Conservation (phyloP, 441 rosid genomes). For the Adansonia gregorii region DNA sequence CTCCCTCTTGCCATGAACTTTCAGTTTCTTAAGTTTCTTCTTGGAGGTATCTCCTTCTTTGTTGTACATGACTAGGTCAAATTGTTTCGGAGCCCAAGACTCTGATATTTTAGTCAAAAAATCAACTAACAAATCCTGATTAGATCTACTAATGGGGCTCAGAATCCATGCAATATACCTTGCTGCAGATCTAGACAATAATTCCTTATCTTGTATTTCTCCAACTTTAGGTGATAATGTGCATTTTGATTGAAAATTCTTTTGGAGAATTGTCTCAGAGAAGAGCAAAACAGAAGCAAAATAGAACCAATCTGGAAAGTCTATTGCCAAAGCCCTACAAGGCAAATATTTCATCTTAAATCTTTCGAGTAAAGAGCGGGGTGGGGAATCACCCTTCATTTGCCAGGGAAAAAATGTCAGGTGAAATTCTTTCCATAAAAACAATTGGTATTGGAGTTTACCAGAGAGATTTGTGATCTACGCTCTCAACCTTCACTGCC, state of each 20-base stretch:
- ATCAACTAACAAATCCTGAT: conserved; percentile 51
- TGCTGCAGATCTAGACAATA: conserved; percentile 52
- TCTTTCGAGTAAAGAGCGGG: neutral
- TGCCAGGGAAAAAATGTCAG: neutral
- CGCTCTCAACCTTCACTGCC: conserved; percentile 31
- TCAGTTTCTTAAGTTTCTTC: conserved; percentile 56
- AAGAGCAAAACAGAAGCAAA: conserved; percentile 70
- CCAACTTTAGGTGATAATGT: conserved; percentile 28
- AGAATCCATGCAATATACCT: conserved; percentile 78
- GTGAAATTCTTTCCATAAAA: neutral
- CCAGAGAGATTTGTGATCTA: conserved; percentile 71
- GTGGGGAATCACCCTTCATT: neutral
- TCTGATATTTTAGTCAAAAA: conserved; percentile 55
- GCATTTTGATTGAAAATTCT: conserved; percentile 32
- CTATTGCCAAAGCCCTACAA: conserved; percentile 77
- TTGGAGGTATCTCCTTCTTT: conserved; percentile 40
- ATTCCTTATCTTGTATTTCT: conserved; percentile 36
- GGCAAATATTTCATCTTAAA: conserved; percentile 14
- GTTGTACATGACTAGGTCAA: conserved; percentile 31
- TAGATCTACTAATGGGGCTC: conserved; percentile 50
- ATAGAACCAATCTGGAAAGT: conserved; percentile 83
- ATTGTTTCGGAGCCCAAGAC: conserved; percentile 47
- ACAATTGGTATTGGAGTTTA: conserved; percentile 35
- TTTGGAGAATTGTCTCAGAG: conserved; percentile 40
- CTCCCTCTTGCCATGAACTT: conserved; percentile 30